Percentiles rank a stretch among this genome's conserved stretches.
Evolutionary conservation across 129 eudicot genomes (phyloP).

Genomic region (Centella asiatica): DNA sequence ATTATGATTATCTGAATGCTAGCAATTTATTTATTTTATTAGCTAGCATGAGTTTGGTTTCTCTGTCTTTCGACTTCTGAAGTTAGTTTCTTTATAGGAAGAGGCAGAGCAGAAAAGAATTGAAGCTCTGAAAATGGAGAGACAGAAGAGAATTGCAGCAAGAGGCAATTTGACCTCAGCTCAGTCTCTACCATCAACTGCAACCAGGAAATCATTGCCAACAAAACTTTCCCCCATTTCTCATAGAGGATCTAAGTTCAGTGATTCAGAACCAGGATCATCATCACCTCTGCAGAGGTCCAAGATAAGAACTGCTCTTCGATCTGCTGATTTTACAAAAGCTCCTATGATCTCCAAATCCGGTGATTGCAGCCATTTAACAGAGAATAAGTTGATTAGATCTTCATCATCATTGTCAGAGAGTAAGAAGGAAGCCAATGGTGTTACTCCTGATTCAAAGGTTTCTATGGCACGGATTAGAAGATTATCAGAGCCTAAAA

Average conservation of each 20-base stretch:
- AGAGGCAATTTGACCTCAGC: conserved; percentile 39
- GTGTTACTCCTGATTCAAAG: conserved; percentile 57
- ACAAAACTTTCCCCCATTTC: conserved; percentile 58
- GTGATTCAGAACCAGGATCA: conserved; percentile 76
- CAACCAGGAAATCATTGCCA: conserved; percentile 43
- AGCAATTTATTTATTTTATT: background rate
- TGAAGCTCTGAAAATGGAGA: conserved; percentile 67
- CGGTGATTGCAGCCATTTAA: conserved; percentile 27
- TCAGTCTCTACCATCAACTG: conserved; percentile 31
- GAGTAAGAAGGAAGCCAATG: conserved; percentile 38
- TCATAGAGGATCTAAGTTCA: conserved; percentile 69
- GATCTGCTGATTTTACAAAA: conserved; percentile 34
- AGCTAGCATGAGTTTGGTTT: background rate
- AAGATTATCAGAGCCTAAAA: conserved; percentile 89
- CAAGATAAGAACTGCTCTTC: conserved; percentile 44
- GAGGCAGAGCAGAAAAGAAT: conserved; percentile 64
- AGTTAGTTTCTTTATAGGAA: conserved; percentile 45
- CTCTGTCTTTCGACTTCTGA: background rate
- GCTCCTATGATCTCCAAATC: conserved; percentile 36
- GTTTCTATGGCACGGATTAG: conserved; percentile 62
- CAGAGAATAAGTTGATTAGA: conserved; percentile 59
- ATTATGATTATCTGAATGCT: background rate
- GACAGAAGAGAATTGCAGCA: conserved; percentile 94
- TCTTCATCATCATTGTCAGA: conserved; percentile 65
- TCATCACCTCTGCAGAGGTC: conserved; percentile 94